Evolutionary conservation across 2,329 filamentous ascomycete species (phyloP).

Genomic region (Sclerotinia sclerotiorum): DNA sequence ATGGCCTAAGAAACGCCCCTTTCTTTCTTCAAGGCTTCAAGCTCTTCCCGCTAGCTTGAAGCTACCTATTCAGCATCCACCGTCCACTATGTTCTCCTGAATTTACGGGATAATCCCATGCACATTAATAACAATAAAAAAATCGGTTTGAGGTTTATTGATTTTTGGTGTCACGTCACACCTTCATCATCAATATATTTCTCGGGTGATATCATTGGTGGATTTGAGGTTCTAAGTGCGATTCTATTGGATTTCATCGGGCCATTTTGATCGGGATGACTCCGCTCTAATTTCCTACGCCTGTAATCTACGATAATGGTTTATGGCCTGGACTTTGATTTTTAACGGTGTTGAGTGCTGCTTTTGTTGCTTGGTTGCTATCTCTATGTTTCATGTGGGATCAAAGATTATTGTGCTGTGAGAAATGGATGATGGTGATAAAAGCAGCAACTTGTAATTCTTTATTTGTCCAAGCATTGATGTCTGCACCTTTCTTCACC

Average conservation of each 20-base stretch:
- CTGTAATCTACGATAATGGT: neutral
- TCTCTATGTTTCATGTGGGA: fast-evolving
- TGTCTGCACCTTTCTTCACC: neutral
- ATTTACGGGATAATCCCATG: neutral
- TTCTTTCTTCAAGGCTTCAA: conserved; percentile 4
- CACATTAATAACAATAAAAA: neutral
- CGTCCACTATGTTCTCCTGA: conserved; percentile 1
- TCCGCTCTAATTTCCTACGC: conserved; percentile 6
- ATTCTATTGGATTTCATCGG: neutral
- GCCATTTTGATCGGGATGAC: neutral
- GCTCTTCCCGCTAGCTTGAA: neutral
- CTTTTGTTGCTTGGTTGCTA: neutral
- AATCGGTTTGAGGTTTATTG: conserved; percentile 9
- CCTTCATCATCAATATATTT: conserved; percentile 2
- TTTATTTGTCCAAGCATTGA: neutral
- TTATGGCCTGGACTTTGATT: neutral
- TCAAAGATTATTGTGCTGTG: neutral
- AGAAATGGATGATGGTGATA: neutral
- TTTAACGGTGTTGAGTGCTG: neutral
- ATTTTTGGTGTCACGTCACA: neutral
- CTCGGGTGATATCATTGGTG: neutral
- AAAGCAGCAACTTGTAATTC: no score
- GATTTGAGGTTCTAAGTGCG: fast-evolving
- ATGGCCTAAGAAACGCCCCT: neutral
- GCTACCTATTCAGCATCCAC: neutral